Percentiles rank a stretch among this genome's conserved stretches.
These are phyloP conservation scores for Nigrospora oryzae DNA, from an alignment of 2,329 filamentous ascomycete species.

Conservation along the genomic window DNA sequence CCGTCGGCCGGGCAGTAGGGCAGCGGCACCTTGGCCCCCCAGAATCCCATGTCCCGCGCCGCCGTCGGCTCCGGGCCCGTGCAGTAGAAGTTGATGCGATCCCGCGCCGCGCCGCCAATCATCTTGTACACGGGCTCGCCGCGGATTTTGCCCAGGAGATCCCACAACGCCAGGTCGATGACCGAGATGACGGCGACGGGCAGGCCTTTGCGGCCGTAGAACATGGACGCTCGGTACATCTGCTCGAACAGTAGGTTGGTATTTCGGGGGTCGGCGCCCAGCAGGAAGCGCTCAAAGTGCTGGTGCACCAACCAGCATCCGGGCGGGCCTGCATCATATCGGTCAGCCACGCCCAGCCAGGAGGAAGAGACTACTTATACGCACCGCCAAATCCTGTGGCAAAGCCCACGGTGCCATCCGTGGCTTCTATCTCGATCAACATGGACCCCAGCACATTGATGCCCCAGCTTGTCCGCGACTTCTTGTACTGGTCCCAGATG, in stretches of 20 bases:
- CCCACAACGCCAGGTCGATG: conserved; percentile 89
- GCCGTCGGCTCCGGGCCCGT: conserved; percentile 78
- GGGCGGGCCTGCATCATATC: conserved; percentile 53
- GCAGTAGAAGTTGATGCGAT: conserved; percentile 86
- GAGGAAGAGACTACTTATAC: conserved; percentile 3
- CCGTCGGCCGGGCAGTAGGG: conserved; percentile 88
- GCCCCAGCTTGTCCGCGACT: conserved; percentile 84
- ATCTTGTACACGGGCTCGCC: conserved; percentile 92
- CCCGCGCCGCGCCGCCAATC: conserved; percentile 82
- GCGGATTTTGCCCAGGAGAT: conserved; percentile 82
- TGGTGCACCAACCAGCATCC: conserved; percentile 91
- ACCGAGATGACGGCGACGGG: conserved; percentile 88
- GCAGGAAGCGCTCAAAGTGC: conserved; percentile 86
- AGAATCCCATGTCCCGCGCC: conserved; percentile 81
- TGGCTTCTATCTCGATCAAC: conserved; percentile 80
- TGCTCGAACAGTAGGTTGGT: conserved; percentile 91
- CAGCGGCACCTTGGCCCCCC: conserved; percentile 81
- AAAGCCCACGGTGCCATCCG: conserved; percentile 87
- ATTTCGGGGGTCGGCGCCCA: conserved; percentile 82
- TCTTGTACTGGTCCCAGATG: conserved; percentile 78
- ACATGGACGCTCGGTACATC: conserved; percentile 95
- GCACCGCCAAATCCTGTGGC: conserved; percentile 83
- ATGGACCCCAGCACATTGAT: conserved; percentile 95
- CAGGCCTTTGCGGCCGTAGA: conserved; percentile 89
- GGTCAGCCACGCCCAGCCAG: neutral